phyloP scores from a whole-genome alignment of 352 stramenopile species.

The Globisporangium cystogenes region DNA sequence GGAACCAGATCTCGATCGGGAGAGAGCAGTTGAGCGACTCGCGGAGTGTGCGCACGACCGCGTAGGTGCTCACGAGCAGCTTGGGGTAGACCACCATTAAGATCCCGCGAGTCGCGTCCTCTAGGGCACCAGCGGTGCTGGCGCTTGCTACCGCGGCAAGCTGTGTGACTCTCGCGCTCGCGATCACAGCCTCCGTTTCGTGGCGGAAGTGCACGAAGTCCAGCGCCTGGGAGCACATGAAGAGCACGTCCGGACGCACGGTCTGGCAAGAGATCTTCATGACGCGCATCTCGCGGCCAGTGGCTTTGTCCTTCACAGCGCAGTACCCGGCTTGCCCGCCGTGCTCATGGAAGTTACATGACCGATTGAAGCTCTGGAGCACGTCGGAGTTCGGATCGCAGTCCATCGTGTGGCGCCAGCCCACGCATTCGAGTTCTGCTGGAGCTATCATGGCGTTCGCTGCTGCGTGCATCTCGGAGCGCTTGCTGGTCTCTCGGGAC shows the following conservation, averaged over 20 bases:
- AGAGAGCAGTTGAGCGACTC: constrained; percentile 29
- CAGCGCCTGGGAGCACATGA: constrained; percentile 35
- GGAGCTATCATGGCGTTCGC: neutral
- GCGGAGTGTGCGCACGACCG: constrained; percentile 33
- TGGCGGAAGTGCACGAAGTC: constrained; percentile 34
- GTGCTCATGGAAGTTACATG: constrained; percentile 32
- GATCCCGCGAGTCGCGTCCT: constrained; percentile 21
- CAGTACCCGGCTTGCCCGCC: constrained; percentile 43
- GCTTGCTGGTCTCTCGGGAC: neutral
- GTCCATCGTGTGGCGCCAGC: constrained; percentile 44
- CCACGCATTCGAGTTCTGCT: constrained; percentile 23
- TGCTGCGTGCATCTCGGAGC: neutral
- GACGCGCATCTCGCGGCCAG: constrained; percentile 26
- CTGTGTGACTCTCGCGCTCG: neutral
- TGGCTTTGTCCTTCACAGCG: constrained; percentile 27
- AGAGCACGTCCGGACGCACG: constrained; percentile 26
- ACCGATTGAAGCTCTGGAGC: constrained; percentile 23
- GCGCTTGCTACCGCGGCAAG: neutral
- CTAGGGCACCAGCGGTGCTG: neutral
- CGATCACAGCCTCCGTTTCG: constrained; percentile 4
- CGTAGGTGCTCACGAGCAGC: constrained; percentile 36
- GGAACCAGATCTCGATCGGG: constrained; percentile 58
- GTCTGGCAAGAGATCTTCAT: constrained; percentile 33
- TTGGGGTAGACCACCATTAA: constrained; percentile 57
- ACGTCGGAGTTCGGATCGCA: constrained; percentile 26